Base-by-base conservation (phyloP, 169 alveolate species). In the Plasmodium vivax region DNA sequence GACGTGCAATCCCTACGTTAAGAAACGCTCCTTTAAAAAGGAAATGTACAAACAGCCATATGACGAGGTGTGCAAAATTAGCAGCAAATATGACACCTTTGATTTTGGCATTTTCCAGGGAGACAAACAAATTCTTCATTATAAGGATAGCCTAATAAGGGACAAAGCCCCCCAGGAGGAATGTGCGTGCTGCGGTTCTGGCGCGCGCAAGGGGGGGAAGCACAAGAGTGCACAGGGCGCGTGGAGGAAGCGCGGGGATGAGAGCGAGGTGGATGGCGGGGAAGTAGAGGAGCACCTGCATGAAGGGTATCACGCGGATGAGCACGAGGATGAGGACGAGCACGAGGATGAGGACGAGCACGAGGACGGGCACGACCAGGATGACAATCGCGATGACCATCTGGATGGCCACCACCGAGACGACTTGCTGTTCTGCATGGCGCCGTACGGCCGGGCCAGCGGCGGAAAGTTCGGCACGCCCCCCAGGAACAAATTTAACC, bases 11-110 rank as follows among this genome's bases (percentile, higher is more conserved):
- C 90, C 90, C 27, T 41, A 27, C 45, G 23, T 82, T 32, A 34
- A 12, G 30, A 14, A 82, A 54, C 14, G n/a, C 6, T 12, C 80
- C 16, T 34, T 82, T 16, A 82, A 82, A 30, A 82, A 82, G 10
- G 51, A 56, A 82, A 30, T 56, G 27, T 43, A 34, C 56, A 34
- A 58, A 82, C 56, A 30, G 1, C 34, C 19, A 12, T 32, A 32
- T 30, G 81, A 34, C 8, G 90, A 56, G 19, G 72, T 82, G 47
- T 58, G 81, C 27, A 82, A 23, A 30, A 56, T 82, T 30, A 82
- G 34, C 19, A 82, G 72, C 54, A 82, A 58, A 1, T 58, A 23
- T 7, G 90, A 54, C 51, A 23, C 10, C 16, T 56, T 82, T 45
- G 38, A 34, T 12, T 14, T 54, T 34, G 72, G 43, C 3, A n/a